phyloP scores from a whole-genome alignment of 2,329 filamentous ascomycete species.

The Geosmithia flava region DNA sequence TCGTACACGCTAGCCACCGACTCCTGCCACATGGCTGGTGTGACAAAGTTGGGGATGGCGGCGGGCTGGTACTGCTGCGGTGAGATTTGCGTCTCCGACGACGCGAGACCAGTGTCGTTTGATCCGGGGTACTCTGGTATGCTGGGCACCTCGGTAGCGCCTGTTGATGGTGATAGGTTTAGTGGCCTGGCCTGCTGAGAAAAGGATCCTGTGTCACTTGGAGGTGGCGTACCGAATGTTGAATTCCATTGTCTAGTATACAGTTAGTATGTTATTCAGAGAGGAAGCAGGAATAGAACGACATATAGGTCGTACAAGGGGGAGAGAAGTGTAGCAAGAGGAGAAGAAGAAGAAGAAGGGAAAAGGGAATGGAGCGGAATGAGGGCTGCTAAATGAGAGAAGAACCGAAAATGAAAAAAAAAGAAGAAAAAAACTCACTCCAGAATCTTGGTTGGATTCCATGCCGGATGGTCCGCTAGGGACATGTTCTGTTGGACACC shows the following conservation, averaged over 20 bases:
- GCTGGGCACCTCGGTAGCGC: constrained; percentile 39
- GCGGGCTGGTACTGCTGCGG: constrained; percentile 40
- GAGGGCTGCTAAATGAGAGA: no score
- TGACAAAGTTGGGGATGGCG: constrained; percentile 47
- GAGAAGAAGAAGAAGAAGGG: constrained; percentile 2
- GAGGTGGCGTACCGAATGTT: constrained; percentile 66
- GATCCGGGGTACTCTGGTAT: constrained; percentile 40
- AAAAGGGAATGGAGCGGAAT: no score
- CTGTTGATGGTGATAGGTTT: constrained; percentile 39
- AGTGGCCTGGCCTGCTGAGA: constrained; percentile 33
- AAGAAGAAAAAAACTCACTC: constrained; percentile 55
- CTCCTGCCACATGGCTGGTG: constrained; percentile 63
- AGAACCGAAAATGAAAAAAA: no score
- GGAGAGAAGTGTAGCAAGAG: background rate
- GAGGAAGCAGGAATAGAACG: no score
- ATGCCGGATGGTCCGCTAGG: constrained; percentile 51
- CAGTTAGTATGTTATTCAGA: background rate
- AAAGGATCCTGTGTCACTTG: constrained; percentile 16
- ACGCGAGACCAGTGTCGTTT: constrained; percentile 25
- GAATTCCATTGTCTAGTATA: constrained; percentile 76
- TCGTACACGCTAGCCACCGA: constrained; percentile 59
- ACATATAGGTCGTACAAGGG: no score
- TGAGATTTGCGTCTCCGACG: constrained; percentile 26
- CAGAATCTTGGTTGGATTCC: constrained; percentile 84
- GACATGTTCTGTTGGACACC: constrained; percentile 42